These are phyloP conservation scores for Straminergon stramineum DNA, from an alignment of 225 moss, liverwort and hornwort genomes.

Conservation along the genomic window DNA sequence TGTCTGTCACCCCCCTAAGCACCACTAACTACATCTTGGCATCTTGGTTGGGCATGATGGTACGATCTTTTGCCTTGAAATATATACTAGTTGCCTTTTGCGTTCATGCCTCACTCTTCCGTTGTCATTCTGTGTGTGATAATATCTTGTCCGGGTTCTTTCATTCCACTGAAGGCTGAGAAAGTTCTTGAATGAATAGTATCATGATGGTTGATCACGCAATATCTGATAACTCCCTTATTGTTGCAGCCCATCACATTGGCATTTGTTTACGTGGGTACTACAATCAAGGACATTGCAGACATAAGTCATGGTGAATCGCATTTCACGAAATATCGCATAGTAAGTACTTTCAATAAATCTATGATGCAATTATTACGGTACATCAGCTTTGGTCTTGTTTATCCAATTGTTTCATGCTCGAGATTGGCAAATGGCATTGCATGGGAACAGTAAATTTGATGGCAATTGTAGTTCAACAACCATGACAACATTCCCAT, in stretches of 20 bases:
- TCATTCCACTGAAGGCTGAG: neutral
- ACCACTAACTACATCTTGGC: constrained; percentile 51
- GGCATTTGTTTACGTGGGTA: constrained; percentile 75
- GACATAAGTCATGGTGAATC: constrained; percentile 56
- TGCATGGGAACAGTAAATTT: neutral
- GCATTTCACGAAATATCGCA: constrained; percentile 53
- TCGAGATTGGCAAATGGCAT: neutral
- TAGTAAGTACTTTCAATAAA: constrained; percentile 19
- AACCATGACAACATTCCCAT: neutral
- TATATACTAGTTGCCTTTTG: neutral
- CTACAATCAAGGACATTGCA: constrained; percentile 79
- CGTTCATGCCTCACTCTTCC: neutral
- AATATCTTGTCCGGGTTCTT: neutral
- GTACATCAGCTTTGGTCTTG: neutral
- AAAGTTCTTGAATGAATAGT: neutral
- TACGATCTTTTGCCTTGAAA: constrained; percentile 5
- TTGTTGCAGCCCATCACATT: constrained; percentile 66
- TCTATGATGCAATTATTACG: neutral
- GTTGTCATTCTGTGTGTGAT: neutral
- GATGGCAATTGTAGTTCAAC: neutral
- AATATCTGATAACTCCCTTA: neutral
- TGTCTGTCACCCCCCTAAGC: constrained; percentile 76
- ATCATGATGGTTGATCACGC: neutral
- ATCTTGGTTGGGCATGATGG: constrained; percentile 91
- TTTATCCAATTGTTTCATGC: neutral